These are phyloP conservation scores for Vitis cinerea DNA, from an alignment of 164 flowering plant genomes.

Conservation along the genomic window DNA sequence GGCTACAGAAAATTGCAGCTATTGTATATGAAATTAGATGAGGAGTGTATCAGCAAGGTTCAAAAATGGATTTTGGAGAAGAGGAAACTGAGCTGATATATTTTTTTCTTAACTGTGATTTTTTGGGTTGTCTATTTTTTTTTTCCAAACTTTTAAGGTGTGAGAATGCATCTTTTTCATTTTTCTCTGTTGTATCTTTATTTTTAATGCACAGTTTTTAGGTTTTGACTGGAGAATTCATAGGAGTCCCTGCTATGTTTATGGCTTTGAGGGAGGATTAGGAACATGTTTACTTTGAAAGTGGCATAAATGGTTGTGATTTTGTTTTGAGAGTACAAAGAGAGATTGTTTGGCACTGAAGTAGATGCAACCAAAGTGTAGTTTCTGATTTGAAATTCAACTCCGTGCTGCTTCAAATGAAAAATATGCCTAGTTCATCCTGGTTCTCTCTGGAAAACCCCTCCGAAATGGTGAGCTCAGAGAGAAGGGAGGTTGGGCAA, in stretches of 20 bases:
- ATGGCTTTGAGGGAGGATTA: neutral
- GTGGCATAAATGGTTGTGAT: neutral
- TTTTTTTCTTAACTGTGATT: neutral
- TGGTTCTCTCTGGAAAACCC: too few species aligned
- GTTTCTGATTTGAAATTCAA: neutral
- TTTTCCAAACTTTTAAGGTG: neutral
- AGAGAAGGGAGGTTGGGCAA: too few species aligned
- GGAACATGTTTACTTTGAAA: neutral
- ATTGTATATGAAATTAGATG: slow-evolving; percentile 43
- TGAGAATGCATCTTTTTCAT: neutral
- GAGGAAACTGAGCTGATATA: slow-evolving; percentile 52
- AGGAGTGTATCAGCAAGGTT: slow-evolving; percentile 32
- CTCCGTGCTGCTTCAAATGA: too few species aligned
- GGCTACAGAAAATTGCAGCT: slow-evolving; percentile 32
- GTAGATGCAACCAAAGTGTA: neutral
- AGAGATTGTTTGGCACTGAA: neutral
- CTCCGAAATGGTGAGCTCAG: too few species aligned
- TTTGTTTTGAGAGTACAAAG: neutral
- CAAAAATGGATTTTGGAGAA: slow-evolving; percentile 49
- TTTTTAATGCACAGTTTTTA: neutral
- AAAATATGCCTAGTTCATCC: too few species aligned
- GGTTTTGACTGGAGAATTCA: neutral
- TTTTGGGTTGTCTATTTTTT: neutral
- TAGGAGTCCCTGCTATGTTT: neutral
- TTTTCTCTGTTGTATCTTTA: neutral